These are phyloP conservation scores for Saccharomyces hybrid DNA, from an alignment of 1,139 yeast species.

Conservation along the genomic window DNA sequence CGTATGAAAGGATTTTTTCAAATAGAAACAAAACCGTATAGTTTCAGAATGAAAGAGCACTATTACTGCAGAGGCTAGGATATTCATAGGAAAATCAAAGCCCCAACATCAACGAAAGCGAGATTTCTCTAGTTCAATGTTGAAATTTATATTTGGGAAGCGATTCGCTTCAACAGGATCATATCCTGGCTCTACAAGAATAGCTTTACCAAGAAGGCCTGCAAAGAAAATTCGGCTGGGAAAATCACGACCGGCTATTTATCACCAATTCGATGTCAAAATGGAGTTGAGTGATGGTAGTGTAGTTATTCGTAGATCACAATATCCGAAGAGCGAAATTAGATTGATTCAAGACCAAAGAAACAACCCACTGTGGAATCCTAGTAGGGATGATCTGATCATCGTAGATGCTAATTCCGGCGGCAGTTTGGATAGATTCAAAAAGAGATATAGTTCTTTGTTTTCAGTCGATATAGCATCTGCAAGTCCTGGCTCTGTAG, in stretches of 20 bases:
- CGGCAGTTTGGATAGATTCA: conserved; percentile 81
- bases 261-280: conserved; percentile 77
- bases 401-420: no score
- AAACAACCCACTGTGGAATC: conserved; percentile 77
- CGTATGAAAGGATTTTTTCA: not conserved
- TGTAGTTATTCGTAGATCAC: conserved; percentile 73
- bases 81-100: not conserved
- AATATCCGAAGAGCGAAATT: conserved; percentile 80
- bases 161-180: conserved; percentile 27
- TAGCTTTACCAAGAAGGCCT: no score
- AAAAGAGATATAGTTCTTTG: conserved; percentile 55
- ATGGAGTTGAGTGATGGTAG: no score
- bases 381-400: no score
- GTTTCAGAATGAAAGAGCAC: not conserved
- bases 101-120: not conserved
- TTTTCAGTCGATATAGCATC: conserved; percentile 35
- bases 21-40: not conserved
- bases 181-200: conserved; percentile 23
- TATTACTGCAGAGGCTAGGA: not conserved
- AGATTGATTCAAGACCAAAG: conserved; percentile 86
- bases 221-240: conserved; percentile 43
- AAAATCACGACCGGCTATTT: conserved; percentile 86
- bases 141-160: conserved; percentile 10
- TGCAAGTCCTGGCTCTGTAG: conserved; percentile 14
- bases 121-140: conserved; percentile 5